A percentile compares a stretch with the other conserved stretches of the same genome.
phyloP scores from a whole-genome alignment of 2,329 filamentous ascomycete species.

The Xenoacremonium recifei region DNA sequence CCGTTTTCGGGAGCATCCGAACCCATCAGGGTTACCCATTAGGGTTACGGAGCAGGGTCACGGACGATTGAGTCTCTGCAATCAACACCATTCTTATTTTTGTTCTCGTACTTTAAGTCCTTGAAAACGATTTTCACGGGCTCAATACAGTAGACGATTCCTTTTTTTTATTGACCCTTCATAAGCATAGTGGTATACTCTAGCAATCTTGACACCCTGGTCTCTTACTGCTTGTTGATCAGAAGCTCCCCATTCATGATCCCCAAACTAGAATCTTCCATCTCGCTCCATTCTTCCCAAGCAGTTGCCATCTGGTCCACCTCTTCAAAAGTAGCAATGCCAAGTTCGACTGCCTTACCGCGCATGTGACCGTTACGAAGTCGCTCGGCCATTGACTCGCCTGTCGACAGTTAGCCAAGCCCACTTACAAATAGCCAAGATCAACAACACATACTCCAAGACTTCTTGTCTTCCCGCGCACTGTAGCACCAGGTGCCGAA shows the following conservation, averaged over 20 bases:
- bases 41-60: too few relatives aligned
- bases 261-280: slow-evolving; percentile 27
- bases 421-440: background rate
- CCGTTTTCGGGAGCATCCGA: too few relatives aligned
- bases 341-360: slow-evolving; percentile 22
- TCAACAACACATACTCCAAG: slow-evolving; percentile 23
- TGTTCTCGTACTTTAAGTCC: too few relatives aligned
- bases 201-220: too few relatives aligned
- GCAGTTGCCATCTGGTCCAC: slow-evolving; percentile 26
- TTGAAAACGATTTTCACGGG: too few relatives aligned
- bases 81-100: too few relatives aligned
- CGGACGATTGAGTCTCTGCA: too few relatives aligned
- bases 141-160: too few relatives aligned
- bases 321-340: slow-evolving; percentile 21
- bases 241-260: slow-evolving; percentile 29
- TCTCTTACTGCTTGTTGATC: slow-evolving; percentile 17
- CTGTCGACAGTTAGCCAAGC: slow-evolving; percentile 15
- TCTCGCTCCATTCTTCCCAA: slow-evolving; percentile 26
- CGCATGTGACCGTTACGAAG: slow-evolving; percentile 22
- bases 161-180: too few relatives aligned
- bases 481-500: slow-evolving; percentile 32
- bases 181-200: too few relatives aligned
- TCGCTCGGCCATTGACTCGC: slow-evolving; percentile 24
- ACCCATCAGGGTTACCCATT: too few relatives aligned
- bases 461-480: slow-evolving; percentile 17